These are phyloP conservation scores for Graphilbum sp. DNA, from an alignment of 2,329 filamentous ascomycete genomes.

Conservation along the genomic window DNA sequence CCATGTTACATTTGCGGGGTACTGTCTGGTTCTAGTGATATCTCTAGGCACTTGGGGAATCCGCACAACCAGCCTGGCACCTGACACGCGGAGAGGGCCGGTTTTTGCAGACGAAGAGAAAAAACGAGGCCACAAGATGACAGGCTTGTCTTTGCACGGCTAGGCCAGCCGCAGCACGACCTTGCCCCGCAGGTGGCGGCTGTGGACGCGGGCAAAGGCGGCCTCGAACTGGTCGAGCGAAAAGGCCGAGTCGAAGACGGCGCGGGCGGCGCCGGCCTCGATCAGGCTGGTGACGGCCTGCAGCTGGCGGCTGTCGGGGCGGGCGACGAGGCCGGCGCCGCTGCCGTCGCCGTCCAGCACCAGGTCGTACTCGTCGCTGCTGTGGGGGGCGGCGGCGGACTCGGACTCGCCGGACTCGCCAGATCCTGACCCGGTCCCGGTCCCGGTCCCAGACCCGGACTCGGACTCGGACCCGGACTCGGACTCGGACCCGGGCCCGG, in stretches of 20 bases:
- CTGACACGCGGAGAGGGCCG: no score
- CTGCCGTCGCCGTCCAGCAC: constrained; percentile 11
- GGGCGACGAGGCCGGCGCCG: constrained; percentile 7
- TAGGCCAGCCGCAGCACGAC: constrained; percentile 8
- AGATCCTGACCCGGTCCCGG: no score
- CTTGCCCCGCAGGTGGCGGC: constrained; percentile 7
- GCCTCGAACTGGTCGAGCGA: constrained; percentile 8
- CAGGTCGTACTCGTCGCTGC: constrained; percentile 7
- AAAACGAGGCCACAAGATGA: not conserved
- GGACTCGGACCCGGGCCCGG: no score
- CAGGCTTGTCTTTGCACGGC: no score
- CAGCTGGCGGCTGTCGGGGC: constrained; percentile 8
- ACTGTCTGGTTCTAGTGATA: no score
- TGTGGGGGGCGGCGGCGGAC: constrained; percentile 1
- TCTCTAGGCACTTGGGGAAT: no score
- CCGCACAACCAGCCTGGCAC: no score
- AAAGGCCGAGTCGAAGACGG: constrained; percentile 8
- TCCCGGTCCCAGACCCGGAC: no score
- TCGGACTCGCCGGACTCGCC: no score
- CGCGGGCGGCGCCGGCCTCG: constrained; percentile 3
- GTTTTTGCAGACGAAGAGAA: no score
- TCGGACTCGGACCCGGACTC: no score
- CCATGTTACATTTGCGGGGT: no score
- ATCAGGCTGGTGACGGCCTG: constrained; percentile 8
- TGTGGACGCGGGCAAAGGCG: constrained; percentile 6